Evolutionary conservation across 2,329 filamentous ascomycete species (phyloP), one percentile per base, ranked within the genome.

Genomic region (Microdochium trichocladiopsis): DNA sequence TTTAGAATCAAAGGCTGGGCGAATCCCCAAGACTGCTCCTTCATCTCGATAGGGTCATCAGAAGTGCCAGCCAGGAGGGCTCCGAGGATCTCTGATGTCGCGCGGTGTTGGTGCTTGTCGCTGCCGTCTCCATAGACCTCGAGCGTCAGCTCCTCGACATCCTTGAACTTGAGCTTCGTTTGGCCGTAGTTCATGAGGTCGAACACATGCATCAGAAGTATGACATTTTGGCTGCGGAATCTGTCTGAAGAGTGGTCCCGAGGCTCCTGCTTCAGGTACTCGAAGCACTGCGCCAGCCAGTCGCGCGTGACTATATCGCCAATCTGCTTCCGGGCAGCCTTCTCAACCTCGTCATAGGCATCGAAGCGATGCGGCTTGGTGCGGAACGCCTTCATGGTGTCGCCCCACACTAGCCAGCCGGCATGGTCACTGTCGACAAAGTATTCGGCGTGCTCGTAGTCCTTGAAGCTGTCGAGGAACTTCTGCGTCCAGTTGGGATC

Each of bases 31-130:
- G 95, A 82, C 59, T 82, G 76, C 52, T 87, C 82, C 47, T 91
- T 84, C 58, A 87, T 83, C 51, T 89, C 83, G 4, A 84, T 74
- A 5, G 86, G 84, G 25, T 90, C 84, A 60, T 96, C 92, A 49
- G 86, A 81, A 16, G 90, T 90, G 33, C 89, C 90, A 16, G 85
- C 84, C 24, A 99, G 76, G 61, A 99, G 70, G 4, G 90, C 92
- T 14, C 89, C 91, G 49, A 99, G 74, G 52, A 99, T 96, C 70
- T 99, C 94, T 0, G 94, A 83, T 2, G 94, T 96, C 16, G 94
- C 94, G 50, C 94, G 88, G 67, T 99, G 94, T 66, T 99, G 93
- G 67, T 99, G 94, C 70, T 96, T 96, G 66, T 99, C 94, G 61
- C 86, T 94, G 10, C 95, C 94, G 67, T 99, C 93, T 14, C 86